Percentiles rank a stretch among this genome's conserved stretches.
Conservation (phyloP, 192 early-diverging fungal genomes). For the Jimgerdemannia lactiflua region DNA sequence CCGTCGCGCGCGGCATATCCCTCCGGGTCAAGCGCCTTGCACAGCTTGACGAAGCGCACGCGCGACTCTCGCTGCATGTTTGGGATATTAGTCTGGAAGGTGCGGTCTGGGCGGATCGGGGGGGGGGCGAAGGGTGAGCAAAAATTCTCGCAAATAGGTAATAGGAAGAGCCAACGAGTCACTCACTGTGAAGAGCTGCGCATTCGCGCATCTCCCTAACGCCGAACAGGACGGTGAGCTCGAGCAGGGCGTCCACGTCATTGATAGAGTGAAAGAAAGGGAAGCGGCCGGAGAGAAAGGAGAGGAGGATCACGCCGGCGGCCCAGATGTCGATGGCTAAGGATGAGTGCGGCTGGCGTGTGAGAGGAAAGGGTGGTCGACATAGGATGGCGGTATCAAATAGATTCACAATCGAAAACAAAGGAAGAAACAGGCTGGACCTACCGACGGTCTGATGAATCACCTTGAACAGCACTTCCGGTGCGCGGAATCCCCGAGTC, state of each 20-base stretch:
- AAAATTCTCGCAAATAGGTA: neutral
- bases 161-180: neutral
- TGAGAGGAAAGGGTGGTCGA: neutral
- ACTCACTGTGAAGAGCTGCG: conserved; percentile 60
- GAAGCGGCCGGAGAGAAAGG: conserved; percentile 75
- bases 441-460: conserved; percentile 72
- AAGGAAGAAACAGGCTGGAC: neutral
- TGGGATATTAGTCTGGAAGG: conserved; percentile 52
- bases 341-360: too few species aligned
- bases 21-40: conserved; percentile 34
- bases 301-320: conserved; percentile 83
- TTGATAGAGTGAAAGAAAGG: conserved; percentile 90
- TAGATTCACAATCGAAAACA: neutral
- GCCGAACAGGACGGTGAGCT: conserved; percentile 81
- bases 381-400: neutral
- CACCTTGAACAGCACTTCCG: conserved; percentile 87
- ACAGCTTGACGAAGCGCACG: conserved; percentile 34
- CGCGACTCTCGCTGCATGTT: conserved; percentile 20
- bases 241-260: conserved; percentile 83
- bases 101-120: conserved; percentile 40
- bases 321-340: conserved; percentile 91
- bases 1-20: conserved; percentile 25
- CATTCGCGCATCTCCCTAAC: conserved; percentile 67
- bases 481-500: conserved; percentile 91
- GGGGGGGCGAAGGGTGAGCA: neutral